phyloP scores from a whole-genome alignment of 139 green algal genomes.

The Chlamydomonas urium region DNA sequence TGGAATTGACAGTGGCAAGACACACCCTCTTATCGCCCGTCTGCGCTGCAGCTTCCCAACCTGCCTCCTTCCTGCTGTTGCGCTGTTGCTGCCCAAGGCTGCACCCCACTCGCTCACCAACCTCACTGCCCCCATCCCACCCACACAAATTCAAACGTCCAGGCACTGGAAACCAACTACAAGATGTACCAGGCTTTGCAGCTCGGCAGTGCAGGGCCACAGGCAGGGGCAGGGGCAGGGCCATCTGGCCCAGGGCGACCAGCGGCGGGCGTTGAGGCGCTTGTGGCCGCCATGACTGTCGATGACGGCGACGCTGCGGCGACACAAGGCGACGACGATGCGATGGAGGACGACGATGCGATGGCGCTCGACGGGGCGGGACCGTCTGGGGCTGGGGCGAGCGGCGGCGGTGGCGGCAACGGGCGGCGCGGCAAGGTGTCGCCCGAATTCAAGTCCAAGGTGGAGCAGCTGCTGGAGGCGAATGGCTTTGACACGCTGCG shows the following conservation, averaged over 20 bases:
- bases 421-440: slow-evolving; percentile 41
- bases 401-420: background rate
- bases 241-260: background rate
- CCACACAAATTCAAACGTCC: too few species aligned
- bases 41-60: too few species aligned
- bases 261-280: background rate
- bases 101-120: too few species aligned
- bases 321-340: slow-evolving; percentile 26
- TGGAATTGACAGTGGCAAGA: too few species aligned
- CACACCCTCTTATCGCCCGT: too few species aligned
- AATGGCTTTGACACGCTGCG: slow-evolving; percentile 64
- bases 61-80: too few species aligned
- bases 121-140: too few species aligned
- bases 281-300: slow-evolving; percentile 24
- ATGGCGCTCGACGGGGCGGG: slow-evolving; percentile 28
- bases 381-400: too few species aligned
- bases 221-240: slow-evolving; percentile 10
- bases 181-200: slow-evolving; percentile 45
- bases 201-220: slow-evolving; percentile 15
- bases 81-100: too few species aligned
- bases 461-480: slow-evolving; percentile 54
- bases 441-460: slow-evolving; percentile 70
- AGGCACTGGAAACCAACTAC: slow-evolving; percentile 77
- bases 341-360: slow-evolving; percentile 23
- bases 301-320: slow-evolving; percentile 13